These are phyloP conservation scores for Trypanosoma caninum DNA, from an alignment of 208 protist genomes.

Conservation along the genomic window DNA sequence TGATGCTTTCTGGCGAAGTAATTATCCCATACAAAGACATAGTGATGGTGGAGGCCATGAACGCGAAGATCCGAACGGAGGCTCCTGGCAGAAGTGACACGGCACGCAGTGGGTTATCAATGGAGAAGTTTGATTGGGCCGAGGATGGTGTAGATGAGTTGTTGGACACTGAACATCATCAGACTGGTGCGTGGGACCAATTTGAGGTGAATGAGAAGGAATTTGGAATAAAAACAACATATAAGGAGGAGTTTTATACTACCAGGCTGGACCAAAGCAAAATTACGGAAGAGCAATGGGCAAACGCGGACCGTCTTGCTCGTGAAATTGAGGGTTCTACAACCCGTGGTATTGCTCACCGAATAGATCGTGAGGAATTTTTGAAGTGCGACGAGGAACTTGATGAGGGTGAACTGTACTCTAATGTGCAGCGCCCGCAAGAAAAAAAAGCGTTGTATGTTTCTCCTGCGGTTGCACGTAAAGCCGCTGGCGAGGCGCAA, in stretches of 20 bases:
- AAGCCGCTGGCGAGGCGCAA: slow-evolving; percentile 15
- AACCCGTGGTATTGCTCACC: slow-evolving; percentile 64
- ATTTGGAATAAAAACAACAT: slow-evolving; percentile 83
- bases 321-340: slow-evolving; percentile 69
- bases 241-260: slow-evolving; percentile 86
- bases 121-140: slow-evolving; percentile 76
- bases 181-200: slow-evolving; percentile 83
- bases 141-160: slow-evolving; percentile 43
- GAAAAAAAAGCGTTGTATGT: slow-evolving; percentile 16
- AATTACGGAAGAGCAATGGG: slow-evolving; percentile 67
- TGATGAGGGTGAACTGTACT: slow-evolving; percentile 80
- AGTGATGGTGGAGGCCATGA: slow-evolving; percentile 64
- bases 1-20: slow-evolving; percentile 32
- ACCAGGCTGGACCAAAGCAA: slow-evolving; percentile 80
- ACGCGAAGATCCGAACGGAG: slow-evolving; percentile 71
- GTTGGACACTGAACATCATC: slow-evolving; percentile 50
- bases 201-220: slow-evolving; percentile 77
- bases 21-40: slow-evolving; percentile 72
- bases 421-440: slow-evolving; percentile 58
- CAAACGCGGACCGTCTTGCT: slow-evolving; percentile 61
- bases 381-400: slow-evolving; percentile 33
- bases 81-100: slow-evolving; percentile 38
- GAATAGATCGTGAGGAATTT: slow-evolving; percentile 58
- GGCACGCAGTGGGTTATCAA: slow-evolving; percentile 47
- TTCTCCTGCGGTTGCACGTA: slow-evolving; percentile 13